phyloP scores from a whole-genome alignment of 2,329 filamentous ascomycete species.

The Myrmaecium sp. region DNA sequence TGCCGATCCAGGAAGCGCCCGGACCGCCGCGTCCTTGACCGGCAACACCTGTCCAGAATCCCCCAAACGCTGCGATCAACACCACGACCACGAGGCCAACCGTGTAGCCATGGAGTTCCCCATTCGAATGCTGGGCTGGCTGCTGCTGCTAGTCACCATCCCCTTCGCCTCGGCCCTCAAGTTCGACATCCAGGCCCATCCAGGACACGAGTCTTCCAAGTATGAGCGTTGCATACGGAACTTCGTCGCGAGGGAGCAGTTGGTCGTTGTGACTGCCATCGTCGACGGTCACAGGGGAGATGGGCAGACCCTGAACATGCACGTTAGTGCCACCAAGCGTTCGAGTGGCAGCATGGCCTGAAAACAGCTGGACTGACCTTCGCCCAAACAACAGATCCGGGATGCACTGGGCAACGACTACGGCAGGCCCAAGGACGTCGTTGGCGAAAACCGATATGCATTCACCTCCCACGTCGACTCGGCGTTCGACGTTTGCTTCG shows the following conservation, averaged over 20 bases:
- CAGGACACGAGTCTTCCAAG: slow-evolving; percentile 41
- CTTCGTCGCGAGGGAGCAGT: slow-evolving; percentile 78
- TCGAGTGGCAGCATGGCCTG: neutral
- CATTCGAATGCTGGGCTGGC: slow-evolving; percentile 14
- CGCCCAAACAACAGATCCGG: slow-evolving; percentile 66
- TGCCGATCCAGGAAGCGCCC: no score
- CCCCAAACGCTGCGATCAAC: no score
- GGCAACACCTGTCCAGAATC: no score
- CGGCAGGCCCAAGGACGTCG: slow-evolving; percentile 75
- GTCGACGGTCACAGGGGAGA: slow-evolving; percentile 76
- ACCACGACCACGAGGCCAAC: no score
- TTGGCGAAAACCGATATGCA: slow-evolving; percentile 78
- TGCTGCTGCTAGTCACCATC: slow-evolving; percentile 22
- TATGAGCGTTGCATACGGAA: slow-evolving; percentile 88
- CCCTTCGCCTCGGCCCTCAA: slow-evolving; percentile 53
- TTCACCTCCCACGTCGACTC: slow-evolving; percentile 88
- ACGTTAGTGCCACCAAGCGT: slow-evolving; percentile 45
- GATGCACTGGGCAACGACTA: slow-evolving; percentile 95
- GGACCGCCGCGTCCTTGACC: no score
- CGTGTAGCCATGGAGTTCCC: slow-evolving; percentile 19
- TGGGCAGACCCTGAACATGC: slow-evolving; percentile 85
- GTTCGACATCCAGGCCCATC: slow-evolving; percentile 71
- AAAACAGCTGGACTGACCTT: slow-evolving; percentile 1
- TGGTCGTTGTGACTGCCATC: slow-evolving; percentile 89
- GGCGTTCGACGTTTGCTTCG: slow-evolving; percentile 92